Evolutionary conservation across 208 protist species (phyloP), one percentile per base, ranked within the genome.

Genomic region (Leishmania arabica): DNA sequence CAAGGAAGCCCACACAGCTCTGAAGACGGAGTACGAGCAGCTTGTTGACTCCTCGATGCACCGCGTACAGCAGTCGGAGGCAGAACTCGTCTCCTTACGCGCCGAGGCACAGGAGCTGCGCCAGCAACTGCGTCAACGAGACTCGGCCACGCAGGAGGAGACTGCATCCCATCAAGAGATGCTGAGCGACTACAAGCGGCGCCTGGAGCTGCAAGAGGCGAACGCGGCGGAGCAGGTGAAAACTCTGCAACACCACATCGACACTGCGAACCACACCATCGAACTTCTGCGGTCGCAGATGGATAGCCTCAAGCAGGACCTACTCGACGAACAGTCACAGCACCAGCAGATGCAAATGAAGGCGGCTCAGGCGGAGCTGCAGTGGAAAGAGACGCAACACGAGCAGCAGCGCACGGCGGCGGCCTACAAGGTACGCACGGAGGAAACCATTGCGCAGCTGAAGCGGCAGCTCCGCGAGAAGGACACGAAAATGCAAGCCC

Each of bases 401-500:
- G 89, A 87, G 62, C 85, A 87, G 79, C 92, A 93, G 81, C 82
- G 84, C 34, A 73, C 83, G n/a, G 85, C 88, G 9, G 87, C 84
- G 6, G 53, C 75, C 27, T 88, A 89, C 66, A 90, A 94, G 75
- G 77, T 86, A 42, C 86, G 89, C 56, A 79, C 86, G 27, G 89
- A 92, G 53, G 91, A 93, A 53, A 87, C 89, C n/a, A 83, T 96
- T 19, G 68, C 88, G 19, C 85, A 91, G 72, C 85, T 96, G 79
- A 91, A 90, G 83, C 92, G 93, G n/a, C 92, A 96, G 74, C 86
- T 97, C 64, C 87, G 87, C 19, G 95, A 95, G 77, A 96, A 96
- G 81, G 90, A 96, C 75, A 82, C 88, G 0, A 88, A 93, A 75
- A 88, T 97, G 73, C 84, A 93, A 81, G 88, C 88, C 15, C 89